These are phyloP conservation scores for Picea sitchensis DNA, from an alignment of 75 land plant genomes.

Conservation along the genomic window DNA sequence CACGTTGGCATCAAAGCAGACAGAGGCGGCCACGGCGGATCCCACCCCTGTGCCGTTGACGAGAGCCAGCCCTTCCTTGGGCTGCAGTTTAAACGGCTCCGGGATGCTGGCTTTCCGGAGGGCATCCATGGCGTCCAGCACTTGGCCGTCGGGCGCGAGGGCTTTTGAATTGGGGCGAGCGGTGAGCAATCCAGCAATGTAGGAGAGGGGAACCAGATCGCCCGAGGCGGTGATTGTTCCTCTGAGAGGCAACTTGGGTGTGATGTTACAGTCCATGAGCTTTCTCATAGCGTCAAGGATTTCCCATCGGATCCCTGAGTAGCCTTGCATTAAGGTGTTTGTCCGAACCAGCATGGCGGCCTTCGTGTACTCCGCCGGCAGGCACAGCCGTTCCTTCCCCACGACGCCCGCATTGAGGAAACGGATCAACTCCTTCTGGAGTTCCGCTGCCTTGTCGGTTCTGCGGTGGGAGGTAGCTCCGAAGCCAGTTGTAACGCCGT, in stretches of 20 bases:
- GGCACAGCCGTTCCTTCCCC: constrained; percentile 19
- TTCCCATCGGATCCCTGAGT: constrained; percentile 47
- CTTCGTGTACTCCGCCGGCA: constrained; percentile 48
- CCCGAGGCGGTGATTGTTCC: constrained; percentile 41
- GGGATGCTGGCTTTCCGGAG: constrained; percentile 3
- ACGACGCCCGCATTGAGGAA: constrained; percentile 66
- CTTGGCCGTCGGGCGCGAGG: constrained; percentile 10
- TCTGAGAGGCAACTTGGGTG: constrained; percentile 24
- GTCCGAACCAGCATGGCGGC: constrained; percentile 37
- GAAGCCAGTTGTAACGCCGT: constrained; percentile 61
- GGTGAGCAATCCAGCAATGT: constrained; percentile 25
- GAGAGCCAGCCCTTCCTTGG: constrained; percentile 28
- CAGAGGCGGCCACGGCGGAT: constrained; percentile 18
- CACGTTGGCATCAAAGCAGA: constrained; percentile 30
- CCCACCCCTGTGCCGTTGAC: constrained; percentile 25
- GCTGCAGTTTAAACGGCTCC: constrained; percentile 26
- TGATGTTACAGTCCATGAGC: constrained; percentile 15
- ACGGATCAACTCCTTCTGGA: constrained; percentile 76
- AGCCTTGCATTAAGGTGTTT: constrained; percentile 46
- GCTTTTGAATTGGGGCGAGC: constrained; percentile 27
- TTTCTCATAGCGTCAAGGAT: constrained; percentile 21
- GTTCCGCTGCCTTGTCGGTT: constrained; percentile 66
- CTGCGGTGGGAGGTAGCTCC: constrained; percentile 74
- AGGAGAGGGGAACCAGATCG: constrained; percentile 32
- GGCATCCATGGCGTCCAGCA: constrained; percentile 10